A percentile compares a stretch with the other conserved stretches of the same genome.
Evolutionary conservation across 108 stramenopile species (phyloP).

Genomic region (Fistulifera solaris): DNA sequence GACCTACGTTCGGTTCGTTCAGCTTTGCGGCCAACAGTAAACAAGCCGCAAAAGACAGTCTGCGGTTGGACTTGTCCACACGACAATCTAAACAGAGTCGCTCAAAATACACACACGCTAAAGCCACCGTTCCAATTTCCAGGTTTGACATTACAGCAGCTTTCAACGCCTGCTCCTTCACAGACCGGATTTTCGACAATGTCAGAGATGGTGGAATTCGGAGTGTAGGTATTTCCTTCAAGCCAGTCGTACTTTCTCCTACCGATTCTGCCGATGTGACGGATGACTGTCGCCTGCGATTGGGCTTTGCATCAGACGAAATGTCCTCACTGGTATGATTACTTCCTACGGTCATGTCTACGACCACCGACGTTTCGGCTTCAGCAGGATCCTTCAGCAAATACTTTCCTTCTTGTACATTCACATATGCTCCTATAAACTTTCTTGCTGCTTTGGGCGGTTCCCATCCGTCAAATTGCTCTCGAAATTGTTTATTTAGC

Average conservation of each 20-base stretch:
- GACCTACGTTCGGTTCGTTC: slow-evolving; percentile 64
- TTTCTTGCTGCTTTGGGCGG: slow-evolving; percentile 53
- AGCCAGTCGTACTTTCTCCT: neutral
- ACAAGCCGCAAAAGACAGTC: slow-evolving; percentile 86
- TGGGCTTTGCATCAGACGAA: neutral
- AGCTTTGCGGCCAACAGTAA: slow-evolving; percentile 83
- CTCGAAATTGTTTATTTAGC: slow-evolving; percentile 88
- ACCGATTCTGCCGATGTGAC: slow-evolving; percentile 7
- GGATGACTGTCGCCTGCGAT: slow-evolving; percentile 25
- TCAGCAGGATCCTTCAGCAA: slow-evolving; percentile 69
- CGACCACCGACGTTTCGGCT: slow-evolving; percentile 14
- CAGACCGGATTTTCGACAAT: slow-evolving; percentile 78
- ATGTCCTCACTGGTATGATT: neutral
- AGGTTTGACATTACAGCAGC: slow-evolving; percentile 62
- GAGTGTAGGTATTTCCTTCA: slow-evolving; percentile 11
- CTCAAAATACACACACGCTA: slow-evolving; percentile 89
- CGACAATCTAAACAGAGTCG: slow-evolving; percentile 83
- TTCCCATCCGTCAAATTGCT: slow-evolving; percentile 86
- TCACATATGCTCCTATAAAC: slow-evolving; percentile 49
- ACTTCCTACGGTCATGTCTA: neutral
- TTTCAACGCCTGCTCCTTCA: slow-evolving; percentile 78
- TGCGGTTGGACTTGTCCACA: slow-evolving; percentile 88
- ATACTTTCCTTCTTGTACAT: slow-evolving; percentile 72
- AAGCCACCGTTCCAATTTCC: slow-evolving; percentile 81
- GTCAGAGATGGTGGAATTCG: slow-evolving; percentile 92